Conservation (phyloP, 2,329 filamentous ascomycete species). For the Nigrospora oryzae region DNA sequence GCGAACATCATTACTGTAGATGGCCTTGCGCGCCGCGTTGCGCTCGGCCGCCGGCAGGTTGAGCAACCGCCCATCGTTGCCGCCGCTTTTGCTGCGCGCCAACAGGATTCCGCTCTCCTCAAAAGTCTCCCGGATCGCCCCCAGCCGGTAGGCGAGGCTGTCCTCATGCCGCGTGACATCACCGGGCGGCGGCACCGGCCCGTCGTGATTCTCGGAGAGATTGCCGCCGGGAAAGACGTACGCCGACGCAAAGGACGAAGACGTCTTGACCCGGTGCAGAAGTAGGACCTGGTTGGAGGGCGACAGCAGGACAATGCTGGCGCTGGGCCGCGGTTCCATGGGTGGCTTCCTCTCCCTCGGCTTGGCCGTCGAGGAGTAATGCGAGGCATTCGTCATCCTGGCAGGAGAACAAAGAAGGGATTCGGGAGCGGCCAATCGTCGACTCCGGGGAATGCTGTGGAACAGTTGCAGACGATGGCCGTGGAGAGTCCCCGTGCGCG, state of each 20-base stretch:
- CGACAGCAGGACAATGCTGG: slow-evolving; percentile 76
- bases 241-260: slow-evolving; percentile 77
- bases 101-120: slow-evolving; percentile 90
- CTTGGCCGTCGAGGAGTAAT: slow-evolving; percentile 1
- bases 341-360: slow-evolving; percentile 20
- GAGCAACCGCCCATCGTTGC: slow-evolving; percentile 41
- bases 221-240: slow-evolving; percentile 95
- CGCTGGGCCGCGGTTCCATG: slow-evolving; percentile 28
- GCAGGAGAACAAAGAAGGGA: neutral
- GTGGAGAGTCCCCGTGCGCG: too few relatives aligned
- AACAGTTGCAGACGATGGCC: too few relatives aligned
- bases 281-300: slow-evolving; percentile 81
- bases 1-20: slow-evolving; percentile 57
- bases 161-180: slow-evolving; percentile 58
- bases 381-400: neutral
- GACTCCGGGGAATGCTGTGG: too few relatives aligned
- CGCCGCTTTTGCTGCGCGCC: slow-evolving; percentile 36
- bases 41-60: slow-evolving; percentile 50
- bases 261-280: slow-evolving; percentile 76
- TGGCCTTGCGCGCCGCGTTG: slow-evolving; percentile 55
- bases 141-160: slow-evolving; percentile 65
- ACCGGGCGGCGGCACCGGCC: slow-evolving; percentile 34
- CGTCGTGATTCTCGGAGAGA: slow-evolving; percentile 70
- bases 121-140: slow-evolving; percentile 84
- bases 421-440: too few relatives aligned